A percentile compares a stretch with the other conserved stretches of the same genome.
Conservation (phyloP, 2,329 filamentous ascomycete species). For the Coniochaeta sp. region DNA sequence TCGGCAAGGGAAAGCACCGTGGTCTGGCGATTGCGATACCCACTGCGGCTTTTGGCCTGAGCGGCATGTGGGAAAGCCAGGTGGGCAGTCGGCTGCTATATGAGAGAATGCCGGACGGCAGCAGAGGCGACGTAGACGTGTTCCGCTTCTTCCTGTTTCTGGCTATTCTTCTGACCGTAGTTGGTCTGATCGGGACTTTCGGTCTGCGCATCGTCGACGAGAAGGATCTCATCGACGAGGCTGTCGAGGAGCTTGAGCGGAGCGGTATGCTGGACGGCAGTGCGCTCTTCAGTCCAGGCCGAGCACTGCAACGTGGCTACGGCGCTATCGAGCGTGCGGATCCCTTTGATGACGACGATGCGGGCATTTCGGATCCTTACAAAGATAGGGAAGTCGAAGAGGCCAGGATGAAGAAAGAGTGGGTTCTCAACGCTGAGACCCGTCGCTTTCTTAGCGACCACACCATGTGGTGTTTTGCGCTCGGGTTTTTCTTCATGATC, state of each 20-base stretch:
- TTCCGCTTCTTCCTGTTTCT: slow-evolving; percentile 87
- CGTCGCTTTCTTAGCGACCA: slow-evolving; percentile 74
- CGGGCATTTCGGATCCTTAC: slow-evolving; percentile 28
- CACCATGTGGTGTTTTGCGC: slow-evolving; percentile 93
- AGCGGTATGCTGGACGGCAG: slow-evolving; percentile 76
- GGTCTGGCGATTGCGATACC: slow-evolving; percentile 84
- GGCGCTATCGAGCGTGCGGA: slow-evolving; percentile 42
- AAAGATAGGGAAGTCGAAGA: slow-evolving; percentile 34
- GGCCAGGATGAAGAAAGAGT: slow-evolving; percentile 69
- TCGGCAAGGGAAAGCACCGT: slow-evolving; percentile 79
- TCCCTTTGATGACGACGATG: slow-evolving; percentile 33
- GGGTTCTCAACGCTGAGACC: slow-evolving; percentile 88
- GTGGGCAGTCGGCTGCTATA: slow-evolving; percentile 72
- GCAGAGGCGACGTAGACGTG: slow-evolving; percentile 60
- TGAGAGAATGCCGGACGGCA: slow-evolving; percentile 58
- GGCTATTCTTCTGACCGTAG: slow-evolving; percentile 57
- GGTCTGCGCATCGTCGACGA: slow-evolving; percentile 75
- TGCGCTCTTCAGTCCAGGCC: slow-evolving; percentile 58
- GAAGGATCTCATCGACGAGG: slow-evolving; percentile 80
- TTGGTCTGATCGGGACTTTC: slow-evolving; percentile 69
- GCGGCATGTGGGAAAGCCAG: slow-evolving; percentile 94
- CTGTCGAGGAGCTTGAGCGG: slow-evolving; percentile 82
- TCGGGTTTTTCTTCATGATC: slow-evolving; percentile 86
- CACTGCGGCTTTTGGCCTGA: slow-evolving; percentile 87
- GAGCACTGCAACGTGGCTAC: slow-evolving; percentile 46